phyloP scores from a whole-genome alignment of 306 rosid species.

The Cicer yamashitae region DNA sequence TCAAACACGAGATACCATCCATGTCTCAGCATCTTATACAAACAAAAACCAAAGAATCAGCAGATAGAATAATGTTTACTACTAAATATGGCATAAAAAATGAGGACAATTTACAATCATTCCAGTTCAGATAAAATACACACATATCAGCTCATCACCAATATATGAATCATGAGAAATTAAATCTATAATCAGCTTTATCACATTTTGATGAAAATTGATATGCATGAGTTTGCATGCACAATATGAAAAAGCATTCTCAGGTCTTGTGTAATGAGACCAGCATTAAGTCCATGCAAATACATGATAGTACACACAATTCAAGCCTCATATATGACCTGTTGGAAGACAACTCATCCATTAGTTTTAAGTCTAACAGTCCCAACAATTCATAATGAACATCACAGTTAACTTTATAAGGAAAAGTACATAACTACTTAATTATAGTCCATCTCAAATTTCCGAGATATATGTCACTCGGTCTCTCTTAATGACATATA shows the following conservation, averaged over 20 bases:
- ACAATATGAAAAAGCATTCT: constrained; percentile 24
- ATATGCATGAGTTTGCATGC: not conserved
- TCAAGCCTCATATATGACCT: constrained; percentile 11
- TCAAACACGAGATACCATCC: constrained; percentile 25
- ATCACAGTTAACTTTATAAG: not conserved
- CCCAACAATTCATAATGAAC: constrained; percentile 11
- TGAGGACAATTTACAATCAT: constrained; percentile 2
- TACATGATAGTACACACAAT: not conserved
- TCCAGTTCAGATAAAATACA: constrained; percentile 11
- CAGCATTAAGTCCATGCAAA: constrained; percentile 14
- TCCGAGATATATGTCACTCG: constrained; percentile 45
- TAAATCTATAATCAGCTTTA: not conserved
- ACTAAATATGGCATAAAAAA: constrained; percentile 1
- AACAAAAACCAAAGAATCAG: constrained; percentile 15
- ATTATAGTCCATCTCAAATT: constrained; percentile 25
- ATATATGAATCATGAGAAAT: constrained; percentile 6
- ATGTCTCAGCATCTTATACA: constrained; percentile 6
- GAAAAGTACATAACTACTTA: not conserved
- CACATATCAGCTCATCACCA: constrained; percentile 12
- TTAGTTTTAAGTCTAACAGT: constrained; percentile 7
- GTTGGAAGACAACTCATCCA: constrained; percentile 29
- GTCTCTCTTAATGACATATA: constrained; percentile 75
- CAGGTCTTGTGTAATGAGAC: constrained; percentile 11
- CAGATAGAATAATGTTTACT: constrained; percentile 6
- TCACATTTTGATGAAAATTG: constrained; percentile 25